Conservation (phyloP, 2,329 filamentous ascomycete species). For the Fusarium sp. region DNA sequence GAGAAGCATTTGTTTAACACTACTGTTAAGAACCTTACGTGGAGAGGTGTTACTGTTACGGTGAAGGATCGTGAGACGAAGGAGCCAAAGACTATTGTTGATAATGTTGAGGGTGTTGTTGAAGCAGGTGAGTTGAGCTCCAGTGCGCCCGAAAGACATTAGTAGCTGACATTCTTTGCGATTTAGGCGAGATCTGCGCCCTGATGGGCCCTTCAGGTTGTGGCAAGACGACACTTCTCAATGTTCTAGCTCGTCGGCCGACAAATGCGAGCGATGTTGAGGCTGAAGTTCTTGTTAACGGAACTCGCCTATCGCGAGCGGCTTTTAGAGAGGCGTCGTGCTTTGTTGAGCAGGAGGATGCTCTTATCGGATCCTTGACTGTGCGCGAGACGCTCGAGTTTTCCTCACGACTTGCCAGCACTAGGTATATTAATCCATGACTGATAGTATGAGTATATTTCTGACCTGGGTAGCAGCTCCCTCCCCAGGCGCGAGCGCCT, state of each 20-base stretch:
- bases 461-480: constrained; percentile 37
- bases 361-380: constrained; percentile 80
- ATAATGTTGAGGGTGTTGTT: constrained; percentile 68
- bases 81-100: constrained; percentile 67
- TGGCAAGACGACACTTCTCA: constrained; percentile 85
- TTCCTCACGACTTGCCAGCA: constrained; percentile 71
- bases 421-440: constrained; percentile 52
- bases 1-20: constrained; percentile 67
- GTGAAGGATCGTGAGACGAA: constrained; percentile 76
- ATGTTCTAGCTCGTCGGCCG: constrained; percentile 70
- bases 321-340: constrained; percentile 71
- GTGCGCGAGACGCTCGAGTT: constrained; percentile 82
- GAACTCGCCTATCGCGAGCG: constrained; percentile 58
- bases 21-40: constrained; percentile 69
- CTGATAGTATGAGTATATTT: neutral
- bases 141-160: too few relatives aligned
- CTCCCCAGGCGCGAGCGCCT: constrained; percentile 63
- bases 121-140: constrained; percentile 57
- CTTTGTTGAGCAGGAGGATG: constrained; percentile 90
- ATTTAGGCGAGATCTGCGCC: constrained; percentile 72
- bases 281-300: constrained; percentile 66
- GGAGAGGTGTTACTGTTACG: constrained; percentile 71
- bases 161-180: neutral
- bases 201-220: constrained; percentile 78
- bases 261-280: constrained; percentile 53